Evolutionary conservation across 1,139 yeast species (phyloP).

Genomic region (Nakaseomyces bracarensis): DNA sequence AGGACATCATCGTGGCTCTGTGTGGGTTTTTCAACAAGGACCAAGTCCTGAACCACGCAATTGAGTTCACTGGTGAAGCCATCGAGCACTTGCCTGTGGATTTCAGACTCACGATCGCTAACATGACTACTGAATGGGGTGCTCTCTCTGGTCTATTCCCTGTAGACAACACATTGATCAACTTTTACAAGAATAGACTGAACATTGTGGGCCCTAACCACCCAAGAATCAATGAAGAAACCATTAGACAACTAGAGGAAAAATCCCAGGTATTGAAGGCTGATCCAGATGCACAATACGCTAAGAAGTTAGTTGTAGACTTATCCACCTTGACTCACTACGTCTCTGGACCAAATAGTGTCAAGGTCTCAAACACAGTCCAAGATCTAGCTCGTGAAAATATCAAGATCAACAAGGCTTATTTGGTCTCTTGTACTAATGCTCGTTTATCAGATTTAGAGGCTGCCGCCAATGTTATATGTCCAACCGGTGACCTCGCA

Average conservation of each 20-base stretch:
- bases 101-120: constrained; percentile 90
- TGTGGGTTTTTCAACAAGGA: constrained; percentile 95
- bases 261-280: constrained; percentile 35
- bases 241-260: constrained; percentile 38
- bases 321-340: constrained; percentile 80
- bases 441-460: constrained; percentile 85
- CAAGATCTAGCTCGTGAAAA: constrained; percentile 64
- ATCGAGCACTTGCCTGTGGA: constrained; percentile 69
- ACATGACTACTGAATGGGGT: constrained; percentile 99
- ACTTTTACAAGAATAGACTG: constrained; percentile 66
- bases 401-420: constrained; percentile 83
- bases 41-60: constrained; percentile 94
- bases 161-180: constrained; percentile 65
- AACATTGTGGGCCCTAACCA: constrained; percentile 66
- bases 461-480: constrained; percentile 78
- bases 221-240: constrained; percentile 64
- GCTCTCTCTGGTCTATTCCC: constrained; percentile 96
- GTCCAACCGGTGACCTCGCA: constrained; percentile 25
- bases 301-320: constrained; percentile 78
- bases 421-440: constrained; percentile 95
- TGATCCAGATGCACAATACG: constrained; percentile 75
- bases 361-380: constrained; percentile 76
- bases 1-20: constrained; percentile 90
- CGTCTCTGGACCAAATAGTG: constrained; percentile 95
- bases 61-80: constrained; percentile 90